Conservation (phyloP, 148 eudicot species). For the Nepenthes mirabilis region DNA sequence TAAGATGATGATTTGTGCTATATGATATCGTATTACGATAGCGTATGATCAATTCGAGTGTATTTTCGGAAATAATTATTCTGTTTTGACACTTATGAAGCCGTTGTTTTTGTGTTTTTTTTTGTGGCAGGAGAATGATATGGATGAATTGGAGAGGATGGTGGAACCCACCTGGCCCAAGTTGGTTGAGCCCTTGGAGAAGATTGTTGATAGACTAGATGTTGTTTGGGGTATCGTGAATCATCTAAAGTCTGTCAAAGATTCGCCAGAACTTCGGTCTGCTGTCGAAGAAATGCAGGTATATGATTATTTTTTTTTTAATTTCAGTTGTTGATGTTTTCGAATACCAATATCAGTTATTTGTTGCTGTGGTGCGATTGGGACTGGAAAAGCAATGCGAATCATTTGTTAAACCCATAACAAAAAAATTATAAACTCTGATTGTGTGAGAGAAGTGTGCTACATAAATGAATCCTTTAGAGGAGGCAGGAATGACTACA, state of each 20-base stretch:
- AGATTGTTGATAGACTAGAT: constrained; percentile 44
- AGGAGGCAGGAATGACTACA: too few species aligned
- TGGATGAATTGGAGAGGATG: constrained; percentile 72
- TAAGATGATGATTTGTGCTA: constrained; percentile 7
- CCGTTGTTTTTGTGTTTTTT: constrained; percentile 2
- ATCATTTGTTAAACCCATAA: too few species aligned
- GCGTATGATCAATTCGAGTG: too few species aligned
- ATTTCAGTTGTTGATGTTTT: background rate
- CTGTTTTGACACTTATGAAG: background rate
- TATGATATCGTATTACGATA: background rate
- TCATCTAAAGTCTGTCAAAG: constrained; percentile 89
- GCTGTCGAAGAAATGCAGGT: constrained; percentile 99
- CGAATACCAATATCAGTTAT: too few species aligned
- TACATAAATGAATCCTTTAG: too few species aligned
- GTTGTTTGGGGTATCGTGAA: constrained; percentile 89
- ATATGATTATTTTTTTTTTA: background rate
- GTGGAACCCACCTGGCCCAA: constrained; percentile 90
- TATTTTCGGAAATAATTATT: background rate
- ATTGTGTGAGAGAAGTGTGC: too few species aligned
- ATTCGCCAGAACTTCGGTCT: constrained; percentile 74
- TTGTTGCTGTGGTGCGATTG: too few species aligned
- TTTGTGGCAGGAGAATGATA: constrained; percentile 46
- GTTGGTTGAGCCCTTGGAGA: constrained; percentile 90
- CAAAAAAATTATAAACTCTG: too few species aligned
- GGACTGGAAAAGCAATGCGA: too few species aligned